Evolutionary conservation across 2,329 filamentous ascomycete genomes (phyloP).

Genomic region (Pseudocercospora fuligena): DNA sequence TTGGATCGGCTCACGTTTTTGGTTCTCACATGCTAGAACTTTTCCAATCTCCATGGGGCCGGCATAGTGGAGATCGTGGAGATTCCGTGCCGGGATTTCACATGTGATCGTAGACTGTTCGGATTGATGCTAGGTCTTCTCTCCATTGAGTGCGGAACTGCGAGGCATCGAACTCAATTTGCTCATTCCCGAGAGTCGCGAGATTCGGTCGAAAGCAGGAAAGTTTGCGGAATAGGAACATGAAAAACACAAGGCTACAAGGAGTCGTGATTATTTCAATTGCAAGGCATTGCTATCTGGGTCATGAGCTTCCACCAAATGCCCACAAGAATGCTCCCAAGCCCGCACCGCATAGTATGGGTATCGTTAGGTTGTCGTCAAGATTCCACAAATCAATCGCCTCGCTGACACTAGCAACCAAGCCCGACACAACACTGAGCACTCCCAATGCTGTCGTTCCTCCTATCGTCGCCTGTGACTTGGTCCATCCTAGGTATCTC

Average conservation of each 20-base stretch:
- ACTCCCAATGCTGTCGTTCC: constrained; percentile 76
- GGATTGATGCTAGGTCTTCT: not conserved
- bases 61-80: not conserved
- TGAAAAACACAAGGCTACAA: not conserved
- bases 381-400: constrained; percentile 88
- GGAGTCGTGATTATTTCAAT: constrained; percentile 7
- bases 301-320: constrained; percentile 58
- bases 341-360: constrained; percentile 83
- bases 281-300: constrained; percentile 4
- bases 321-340: constrained; percentile 90
- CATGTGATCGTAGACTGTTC: not conserved
- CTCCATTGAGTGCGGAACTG: not conserved
- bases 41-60: not conserved
- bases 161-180: not conserved
- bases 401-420: constrained; percentile 87
- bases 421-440: constrained; percentile 85
- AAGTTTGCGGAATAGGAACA: too few relatives aligned
- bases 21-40: not conserved
- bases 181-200: too few relatives aligned
- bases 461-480: constrained; percentile 64
- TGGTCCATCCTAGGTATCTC: constrained; percentile 64
- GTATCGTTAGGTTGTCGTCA: constrained; percentile 98
- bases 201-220: too few relatives aligned
- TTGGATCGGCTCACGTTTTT: not conserved
- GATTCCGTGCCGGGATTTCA: not conserved